Evolutionary conservation across 768 basidiomycete genomes (phyloP).

Genomic region (Auricularia sp.): DNA sequence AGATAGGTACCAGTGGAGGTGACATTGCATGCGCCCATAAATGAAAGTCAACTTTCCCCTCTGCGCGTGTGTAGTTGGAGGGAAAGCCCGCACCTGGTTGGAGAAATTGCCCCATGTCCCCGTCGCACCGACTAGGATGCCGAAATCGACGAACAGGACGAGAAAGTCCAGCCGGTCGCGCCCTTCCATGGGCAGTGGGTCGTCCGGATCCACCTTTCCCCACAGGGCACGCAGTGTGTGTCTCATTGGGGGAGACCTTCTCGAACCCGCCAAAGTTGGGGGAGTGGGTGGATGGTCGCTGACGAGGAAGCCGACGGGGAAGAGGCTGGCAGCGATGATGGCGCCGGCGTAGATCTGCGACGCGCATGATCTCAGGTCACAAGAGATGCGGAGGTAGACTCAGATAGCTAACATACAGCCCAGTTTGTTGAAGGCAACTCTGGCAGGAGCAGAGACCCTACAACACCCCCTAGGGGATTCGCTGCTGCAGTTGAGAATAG

Average conservation of each 20-base stretch:
- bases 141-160: constrained; percentile 51
- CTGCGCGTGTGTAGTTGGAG: too few relatives aligned
- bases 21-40: constrained; percentile 29
- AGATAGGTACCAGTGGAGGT: constrained; percentile 54
- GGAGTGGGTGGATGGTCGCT: constrained; percentile 60
- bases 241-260: background rate
- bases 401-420: constrained; percentile 37
- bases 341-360: constrained; percentile 58
- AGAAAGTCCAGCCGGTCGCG: constrained; percentile 64
- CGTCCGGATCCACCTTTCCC: constrained; percentile 19
- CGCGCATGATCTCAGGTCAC: background rate
- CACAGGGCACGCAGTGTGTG: background rate
- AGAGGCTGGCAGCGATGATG: constrained; percentile 54
- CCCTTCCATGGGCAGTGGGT: constrained; percentile 45
- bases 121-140: constrained; percentile 48
- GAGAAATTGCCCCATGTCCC: background rate
- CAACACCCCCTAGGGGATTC: constrained; percentile 65
- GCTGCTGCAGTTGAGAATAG: constrained; percentile 21
- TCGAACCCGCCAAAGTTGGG: constrained; percentile 26
- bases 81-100: constrained; percentile 23
- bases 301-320: constrained; percentile 53
- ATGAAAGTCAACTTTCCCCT: background rate
- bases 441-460: constrained; percentile 67
- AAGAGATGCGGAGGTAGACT: background rate
- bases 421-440: constrained; percentile 40